Base-by-base conservation (phyloP, 805 yeast genomes). In the Blastobotrys terrestris region DNA sequence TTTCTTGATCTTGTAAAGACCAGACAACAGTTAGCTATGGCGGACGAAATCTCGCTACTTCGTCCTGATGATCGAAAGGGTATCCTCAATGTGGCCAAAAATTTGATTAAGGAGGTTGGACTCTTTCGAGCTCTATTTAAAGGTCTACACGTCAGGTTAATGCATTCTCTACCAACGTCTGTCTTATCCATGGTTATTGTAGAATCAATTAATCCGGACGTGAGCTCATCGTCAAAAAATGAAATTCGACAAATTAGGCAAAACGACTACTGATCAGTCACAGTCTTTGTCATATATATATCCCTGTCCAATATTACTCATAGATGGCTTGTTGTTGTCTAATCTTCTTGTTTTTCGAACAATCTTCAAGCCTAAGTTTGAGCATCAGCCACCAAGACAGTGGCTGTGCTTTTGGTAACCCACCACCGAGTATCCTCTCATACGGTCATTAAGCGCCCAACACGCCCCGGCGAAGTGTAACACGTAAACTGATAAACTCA, bases 1-100 rank as follows among this genome's bases (percentile, higher is more conserved):
- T 69, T 70, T 47, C 55, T 73, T 20, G 75, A 72, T 53, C 71
- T 73, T 13, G 66, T 73, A 31, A 73, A 72, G 53, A 73, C 77
- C n/a, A 62, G 77, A 8, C 77, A 73, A 58, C 77, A 73, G 63
- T 63, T 72, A 44, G 73, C 76, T 3, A 63, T 61, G 46, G 65
- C 76, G 2, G 69, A 66, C 7, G 76, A 72, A 53, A 65, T 72
- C 44, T 55, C 64, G 2, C 49, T 53, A 7, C 50, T 72, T 46
- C 60, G 76, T 21, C 76, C 76, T 0, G 66, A 65, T 35, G 76
- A 72, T 54, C 56, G 55, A 7, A 56, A 49, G 39, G 68, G 75
- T 19, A 64, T 72, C 6, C 19, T 58, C 19, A 51, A 52, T 11
- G 72, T 72, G 11, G 70, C 69, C 18, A 52, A 53, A 31, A 72